A percentile compares a stretch with the other conserved stretches of the same genome.
Conservation (phyloP, 2,329 filamentous ascomycete genomes). For the Aspergillus neoniger region DNA sequence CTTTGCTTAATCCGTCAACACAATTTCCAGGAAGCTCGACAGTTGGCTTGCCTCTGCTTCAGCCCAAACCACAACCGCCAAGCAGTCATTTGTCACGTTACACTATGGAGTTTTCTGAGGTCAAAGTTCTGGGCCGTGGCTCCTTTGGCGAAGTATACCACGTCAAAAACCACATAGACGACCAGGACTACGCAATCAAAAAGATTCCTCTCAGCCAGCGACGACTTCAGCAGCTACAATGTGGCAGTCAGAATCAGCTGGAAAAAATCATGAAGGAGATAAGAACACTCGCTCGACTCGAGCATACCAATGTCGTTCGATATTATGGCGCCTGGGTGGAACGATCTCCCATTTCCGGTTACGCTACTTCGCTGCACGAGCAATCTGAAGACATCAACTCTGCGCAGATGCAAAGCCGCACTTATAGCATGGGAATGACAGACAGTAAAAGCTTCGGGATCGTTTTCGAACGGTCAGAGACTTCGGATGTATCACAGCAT, state of each 20-base stretch:
- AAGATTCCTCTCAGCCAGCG: conserved; percentile 61
- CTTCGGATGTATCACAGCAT: conserved; percentile 15
- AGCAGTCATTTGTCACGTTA: conserved; percentile 46
- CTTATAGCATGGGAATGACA: conserved; percentile 18
- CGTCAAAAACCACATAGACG: conserved; percentile 62
- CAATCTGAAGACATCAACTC: conserved; percentile 10
- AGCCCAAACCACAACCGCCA: conserved; percentile 23
- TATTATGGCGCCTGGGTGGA: conserved; percentile 69
- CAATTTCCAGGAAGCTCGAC: conserved; percentile 33
- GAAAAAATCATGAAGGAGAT: conserved; percentile 62
- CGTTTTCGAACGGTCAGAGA: conserved; percentile 44
- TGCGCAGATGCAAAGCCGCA: conserved; percentile 20
- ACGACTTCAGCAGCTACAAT: conserved; percentile 54
- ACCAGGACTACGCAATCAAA: conserved; percentile 65
- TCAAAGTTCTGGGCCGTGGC: conserved; percentile 62
- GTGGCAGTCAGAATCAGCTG: conserved; percentile 55
- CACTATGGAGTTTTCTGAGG: conserved; percentile 53
- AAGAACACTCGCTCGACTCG: conserved; percentile 61
- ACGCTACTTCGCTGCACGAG: conserved; percentile 12
- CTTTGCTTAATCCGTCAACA: conserved; percentile 25
- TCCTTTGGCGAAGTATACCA: conserved; percentile 67
- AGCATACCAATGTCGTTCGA: conserved; percentile 67
- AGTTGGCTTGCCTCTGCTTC: conserved; percentile 36
- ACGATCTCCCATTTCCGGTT: conserved; percentile 33
- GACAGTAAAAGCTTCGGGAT: conserved; percentile 40